A percentile compares a stretch with the other conserved stretches of the same genome.
Evolutionary conservation across 1,284 basidiomycete species (phyloP).

Genomic region (Irpex sp.): DNA sequence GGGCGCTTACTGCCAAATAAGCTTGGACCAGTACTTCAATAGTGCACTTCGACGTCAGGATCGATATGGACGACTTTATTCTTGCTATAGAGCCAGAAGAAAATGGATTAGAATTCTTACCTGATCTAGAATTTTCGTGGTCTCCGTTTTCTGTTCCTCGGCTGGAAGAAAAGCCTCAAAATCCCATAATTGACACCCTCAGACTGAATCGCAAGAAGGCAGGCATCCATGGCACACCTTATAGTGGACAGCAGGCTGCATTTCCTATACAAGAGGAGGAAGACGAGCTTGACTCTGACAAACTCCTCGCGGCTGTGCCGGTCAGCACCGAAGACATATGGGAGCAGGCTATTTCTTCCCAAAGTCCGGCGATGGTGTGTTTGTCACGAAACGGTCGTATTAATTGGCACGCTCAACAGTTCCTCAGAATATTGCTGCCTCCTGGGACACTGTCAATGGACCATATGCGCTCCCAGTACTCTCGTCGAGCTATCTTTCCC

Average conservation of each 20-base stretch:
- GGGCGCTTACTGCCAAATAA: neutral
- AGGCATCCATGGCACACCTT: neutral
- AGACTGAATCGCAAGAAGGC: neutral
- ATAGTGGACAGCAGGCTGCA: neutral
- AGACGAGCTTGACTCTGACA: neutral
- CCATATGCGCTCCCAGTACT: slow-evolving; percentile 24
- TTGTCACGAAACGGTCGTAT: neutral
- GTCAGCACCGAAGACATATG: neutral
- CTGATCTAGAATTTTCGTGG: slow-evolving; percentile 13
- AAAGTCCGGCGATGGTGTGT: neutral
- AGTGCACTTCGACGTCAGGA: no score
- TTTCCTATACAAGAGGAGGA: neutral
- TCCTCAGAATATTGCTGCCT: slow-evolving; percentile 28
- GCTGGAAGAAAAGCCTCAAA: slow-evolving; percentile 65
- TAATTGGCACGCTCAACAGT: no score
- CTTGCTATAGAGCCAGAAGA: neutral
- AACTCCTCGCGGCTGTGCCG: neutral
- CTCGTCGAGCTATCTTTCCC: slow-evolving; percentile 57
- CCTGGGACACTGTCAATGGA: slow-evolving; percentile 55
- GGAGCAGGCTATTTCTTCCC: neutral
- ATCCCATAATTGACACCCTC: slow-evolving; percentile 66
- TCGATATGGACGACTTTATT: slow-evolving; percentile 7
- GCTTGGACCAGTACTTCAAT: no score
- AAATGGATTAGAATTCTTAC: slow-evolving; percentile 14
- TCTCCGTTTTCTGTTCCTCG: slow-evolving; percentile 53